Base-by-base conservation (phyloP, 1,139 yeast species). In the Chernovozyma sophiae-reginae region DNA sequence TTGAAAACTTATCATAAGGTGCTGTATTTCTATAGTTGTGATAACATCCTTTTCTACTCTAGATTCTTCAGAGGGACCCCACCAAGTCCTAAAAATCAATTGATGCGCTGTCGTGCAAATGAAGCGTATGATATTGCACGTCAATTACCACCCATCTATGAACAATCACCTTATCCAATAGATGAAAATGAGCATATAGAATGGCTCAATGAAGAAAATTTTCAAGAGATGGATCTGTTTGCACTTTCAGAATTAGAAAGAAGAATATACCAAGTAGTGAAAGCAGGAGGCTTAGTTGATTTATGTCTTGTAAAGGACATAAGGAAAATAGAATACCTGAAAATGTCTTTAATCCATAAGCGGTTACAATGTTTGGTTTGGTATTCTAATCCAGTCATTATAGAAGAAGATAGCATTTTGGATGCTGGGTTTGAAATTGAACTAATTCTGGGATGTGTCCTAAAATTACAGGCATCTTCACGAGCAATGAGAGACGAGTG, bases 171-270 rank as follows among this genome's bases (percentile, higher is more conserved):
- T 0, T 85, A 59, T 48, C 68, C 68, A 4, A 41, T 72, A 4
- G 76, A 76, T 42, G 56, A 59, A 2, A 49, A 64, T 11, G 72
- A 68, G 3, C 82, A 82, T 43, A 67, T 87, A 4, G 51, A 53
- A 2, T 86, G 96, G 96, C 54, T 87, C 4, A 58, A 58, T 2
- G 46, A 46, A 1, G 58, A 62, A 1, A 73, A 74, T 3, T 79
- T 81, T 45, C 59, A 61, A 1, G 46, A 53, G n/a, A 52, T 62
- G 17, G 96, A 89, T 51, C 47, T 53, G 1, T 58, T 60, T 31
- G 94, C 95, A 0, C 49, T 77, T 16, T 65, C 67, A 29, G 94
- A 86, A 44, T 73, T 74, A 36, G 80, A 80, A 43, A 67, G 96
- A 39, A 69, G 82, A 36, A 61, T 79, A 0, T 67, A 71, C 22